These are phyloP conservation scores for Bipolaris bicolor DNA, from an alignment of 2,329 filamentous ascomycete genomes.

Conservation along the genomic window DNA sequence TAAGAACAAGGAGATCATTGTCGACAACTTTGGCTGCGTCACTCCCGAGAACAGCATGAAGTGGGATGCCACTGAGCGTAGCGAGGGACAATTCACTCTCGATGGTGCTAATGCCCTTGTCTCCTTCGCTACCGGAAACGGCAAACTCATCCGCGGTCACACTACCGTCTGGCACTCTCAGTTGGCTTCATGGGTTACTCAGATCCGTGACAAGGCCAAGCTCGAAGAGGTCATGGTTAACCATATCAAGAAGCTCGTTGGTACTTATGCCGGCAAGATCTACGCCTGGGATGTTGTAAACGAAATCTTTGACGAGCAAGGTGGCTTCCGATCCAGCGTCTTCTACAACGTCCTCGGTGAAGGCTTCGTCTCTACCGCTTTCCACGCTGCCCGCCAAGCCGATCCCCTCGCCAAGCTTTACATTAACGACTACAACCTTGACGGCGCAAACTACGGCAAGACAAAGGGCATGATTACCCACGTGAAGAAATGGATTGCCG, in stretches of 20 bases:
- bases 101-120: conserved; percentile 65
- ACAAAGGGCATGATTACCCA: conserved; percentile 60
- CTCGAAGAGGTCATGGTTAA: conserved; percentile 64
- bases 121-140: conserved; percentile 62
- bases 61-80: conserved; percentile 64
- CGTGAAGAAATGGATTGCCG: conserved; percentile 68
- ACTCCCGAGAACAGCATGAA: conserved; percentile 74
- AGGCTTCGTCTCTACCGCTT: conserved; percentile 72
- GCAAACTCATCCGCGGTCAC: conserved; percentile 67
- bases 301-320: conserved; percentile 64
- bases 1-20: conserved; percentile 63
- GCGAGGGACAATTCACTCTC: conserved; percentile 62
- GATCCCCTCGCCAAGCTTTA: conserved; percentile 73
- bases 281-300: conserved; percentile 56
- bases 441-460: conserved; percentile 66
- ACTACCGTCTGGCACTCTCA: conserved; percentile 67
- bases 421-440: conserved; percentile 74
- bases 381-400: conserved; percentile 69
- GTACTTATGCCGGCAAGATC: conserved; percentile 68
- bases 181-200: conserved; percentile 62
- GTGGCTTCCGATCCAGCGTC: conserved; percentile 64
- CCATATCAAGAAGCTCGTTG: conserved; percentile 65
- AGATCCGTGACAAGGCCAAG: conserved; percentile 58
- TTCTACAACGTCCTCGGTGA: conserved; percentile 73
- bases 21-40: conserved; percentile 67